A percentile compares a stretch with the other conserved stretches of the same genome.
phyloP scores from a whole-genome alignment of 73 alveolate species.

The Blepharisma japonicum region DNA sequence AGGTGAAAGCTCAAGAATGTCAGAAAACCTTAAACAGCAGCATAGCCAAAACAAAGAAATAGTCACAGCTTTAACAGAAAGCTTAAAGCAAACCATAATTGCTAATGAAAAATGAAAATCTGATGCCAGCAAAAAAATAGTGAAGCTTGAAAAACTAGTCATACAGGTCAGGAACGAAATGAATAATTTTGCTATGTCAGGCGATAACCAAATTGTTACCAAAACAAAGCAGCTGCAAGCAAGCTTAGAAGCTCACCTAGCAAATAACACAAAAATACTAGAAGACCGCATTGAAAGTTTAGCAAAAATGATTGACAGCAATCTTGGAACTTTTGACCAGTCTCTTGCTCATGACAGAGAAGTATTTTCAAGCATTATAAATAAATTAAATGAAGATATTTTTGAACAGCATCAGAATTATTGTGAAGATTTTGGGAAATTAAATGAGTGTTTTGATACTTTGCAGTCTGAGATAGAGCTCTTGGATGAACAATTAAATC shows the following conservation, averaged over 20 bases:
- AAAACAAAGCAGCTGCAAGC: conserved; percentile 64
- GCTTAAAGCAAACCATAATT: conserved; percentile 52
- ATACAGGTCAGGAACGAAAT: conserved; percentile 53
- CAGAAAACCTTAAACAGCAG: conserved; percentile 38
- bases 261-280: conserved; percentile 43
- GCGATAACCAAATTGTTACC: conserved; percentile 39
- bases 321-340: conserved; percentile 18
- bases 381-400: conserved; percentile 39
- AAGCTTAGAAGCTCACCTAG: conserved; percentile 44
- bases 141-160: conserved; percentile 46
- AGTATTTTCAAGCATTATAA: conserved; percentile 42
- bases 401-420: conserved; percentile 28
- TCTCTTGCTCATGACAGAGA: conserved; percentile 51
- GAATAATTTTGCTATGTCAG: conserved; percentile 39
- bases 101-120: conserved; percentile 50
- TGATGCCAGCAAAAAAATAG: conserved; percentile 57
- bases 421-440: conserved; percentile 52
- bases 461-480: conserved; percentile 33
- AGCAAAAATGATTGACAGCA: conserved; percentile 53
- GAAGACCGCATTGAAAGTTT: conserved; percentile 62
- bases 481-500: conserved; percentile 24
- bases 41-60: conserved; percentile 46
- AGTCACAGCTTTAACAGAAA: conserved; percentile 57
- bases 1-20: conserved; percentile 47
- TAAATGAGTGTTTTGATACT: conserved; percentile 39